Conservation (phyloP, 2,329 filamentous ascomycete species). For the Monosporascus sp. region DNA sequence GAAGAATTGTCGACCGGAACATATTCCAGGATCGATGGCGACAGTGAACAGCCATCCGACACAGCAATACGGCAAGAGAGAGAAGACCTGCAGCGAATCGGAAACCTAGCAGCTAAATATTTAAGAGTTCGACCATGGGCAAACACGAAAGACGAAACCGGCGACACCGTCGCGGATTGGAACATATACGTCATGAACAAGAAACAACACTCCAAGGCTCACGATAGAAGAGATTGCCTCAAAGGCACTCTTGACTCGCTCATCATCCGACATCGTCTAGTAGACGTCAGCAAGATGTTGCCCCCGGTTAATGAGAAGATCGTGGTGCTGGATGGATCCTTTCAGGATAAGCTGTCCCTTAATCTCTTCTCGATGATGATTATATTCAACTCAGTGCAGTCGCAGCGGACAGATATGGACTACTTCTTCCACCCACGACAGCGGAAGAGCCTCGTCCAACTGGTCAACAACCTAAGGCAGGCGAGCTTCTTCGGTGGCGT, state of each 20-base stretch:
- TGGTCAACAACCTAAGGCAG: constrained; percentile 75
- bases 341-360: constrained; percentile 75
- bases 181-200: constrained; percentile 62
- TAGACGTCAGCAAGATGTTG: constrained; percentile 64
- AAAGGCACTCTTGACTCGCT: constrained; percentile 67
- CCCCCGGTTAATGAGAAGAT: constrained; percentile 68
- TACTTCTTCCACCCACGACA: constrained; percentile 84
- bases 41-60: constrained; percentile 22
- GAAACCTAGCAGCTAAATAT: constrained; percentile 63
- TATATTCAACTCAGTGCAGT: constrained; percentile 81
- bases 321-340: constrained; percentile 72
- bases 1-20: constrained; percentile 5
- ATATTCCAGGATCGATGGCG: not conserved
- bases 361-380: constrained; percentile 84
- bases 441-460: constrained; percentile 55
- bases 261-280: constrained; percentile 72
- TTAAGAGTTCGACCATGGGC: constrained; percentile 76
- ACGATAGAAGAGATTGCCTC: constrained; percentile 58
- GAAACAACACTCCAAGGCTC: constrained; percentile 42
- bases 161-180: constrained; percentile 62
- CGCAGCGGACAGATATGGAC: constrained; percentile 74
- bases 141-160: constrained; percentile 47
- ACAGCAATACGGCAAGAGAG: constrained; percentile 37
- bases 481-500: constrained; percentile 81
- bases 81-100: constrained; percentile 61